phyloP scores from a whole-genome alignment of 768 basidiomycete species.

The Boletales sp. region DNA sequence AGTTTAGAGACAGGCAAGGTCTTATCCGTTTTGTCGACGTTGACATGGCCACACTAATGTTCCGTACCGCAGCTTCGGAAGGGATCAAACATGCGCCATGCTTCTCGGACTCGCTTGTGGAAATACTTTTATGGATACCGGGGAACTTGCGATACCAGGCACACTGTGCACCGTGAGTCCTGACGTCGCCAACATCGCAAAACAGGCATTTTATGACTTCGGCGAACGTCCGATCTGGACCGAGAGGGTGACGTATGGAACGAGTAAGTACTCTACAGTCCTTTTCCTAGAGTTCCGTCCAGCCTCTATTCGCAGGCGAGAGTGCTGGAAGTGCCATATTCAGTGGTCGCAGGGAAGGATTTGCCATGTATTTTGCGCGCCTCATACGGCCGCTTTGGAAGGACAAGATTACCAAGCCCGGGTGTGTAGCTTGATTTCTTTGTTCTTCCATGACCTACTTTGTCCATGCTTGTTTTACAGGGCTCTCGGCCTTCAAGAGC shows the following conservation, averaged over 20 bases:
- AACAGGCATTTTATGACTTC: slow-evolving; percentile 83
- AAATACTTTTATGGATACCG: slow-evolving; percentile 70
- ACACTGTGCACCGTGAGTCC: slow-evolving; percentile 51
- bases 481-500: slow-evolving; percentile 45
- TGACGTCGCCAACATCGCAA: slow-evolving; percentile 68
- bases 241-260: slow-evolving; percentile 73
- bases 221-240: slow-evolving; percentile 83
- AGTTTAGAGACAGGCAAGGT: slow-evolving; percentile 74
- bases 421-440: slow-evolving; percentile 39
- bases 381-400: slow-evolving; percentile 88
- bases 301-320: slow-evolving; percentile 42
- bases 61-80: slow-evolving; percentile 63
- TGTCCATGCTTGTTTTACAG: slow-evolving; percentile 27
- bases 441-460: background rate
- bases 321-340: slow-evolving; percentile 72
- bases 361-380: slow-evolving; percentile 83
- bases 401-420: slow-evolving; percentile 61
- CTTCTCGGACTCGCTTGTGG: slow-evolving; percentile 81
- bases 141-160: slow-evolving; percentile 43
- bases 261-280: slow-evolving; percentile 41
- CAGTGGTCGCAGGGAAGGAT: slow-evolving; percentile 85
- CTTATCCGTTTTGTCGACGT: background rate
- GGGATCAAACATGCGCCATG: slow-evolving; percentile 92
- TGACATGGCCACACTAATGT: slow-evolving; percentile 1
- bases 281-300: background rate